phyloP scores from a whole-genome alignment of 352 stramenopile genomes.

The Phytophthora crassamura region DNA sequence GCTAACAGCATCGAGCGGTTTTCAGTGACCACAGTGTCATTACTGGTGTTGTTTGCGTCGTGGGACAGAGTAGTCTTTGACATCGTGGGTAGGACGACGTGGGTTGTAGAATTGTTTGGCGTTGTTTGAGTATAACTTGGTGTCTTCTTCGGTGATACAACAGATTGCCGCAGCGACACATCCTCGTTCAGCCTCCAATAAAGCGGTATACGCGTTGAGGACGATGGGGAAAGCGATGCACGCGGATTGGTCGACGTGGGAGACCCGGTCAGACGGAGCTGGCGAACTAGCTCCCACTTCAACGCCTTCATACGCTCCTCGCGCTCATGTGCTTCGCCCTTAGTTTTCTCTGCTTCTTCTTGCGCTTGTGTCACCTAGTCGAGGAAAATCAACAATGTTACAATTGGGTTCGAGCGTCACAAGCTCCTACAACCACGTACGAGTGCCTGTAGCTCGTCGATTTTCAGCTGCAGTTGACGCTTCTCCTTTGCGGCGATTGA shows the following conservation, averaged over 20 bases:
- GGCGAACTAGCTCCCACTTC: slow-evolving; percentile 79
- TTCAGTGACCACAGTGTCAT: background rate
- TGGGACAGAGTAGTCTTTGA: too few species aligned
- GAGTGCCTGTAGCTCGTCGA: slow-evolving; percentile 60
- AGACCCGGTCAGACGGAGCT: slow-evolving; percentile 42
- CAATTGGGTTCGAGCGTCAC: background rate
- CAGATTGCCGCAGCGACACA: slow-evolving; percentile 40
- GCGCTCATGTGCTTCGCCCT: slow-evolving; percentile 39
- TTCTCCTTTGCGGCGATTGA: slow-evolving; percentile 48
- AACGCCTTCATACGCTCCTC: slow-evolving; percentile 76
- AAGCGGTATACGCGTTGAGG: slow-evolving; percentile 44
- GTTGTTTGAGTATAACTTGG: background rate
- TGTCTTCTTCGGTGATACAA: slow-evolving; percentile 15
- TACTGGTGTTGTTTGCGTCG: too few species aligned
- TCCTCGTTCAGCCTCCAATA: slow-evolving; percentile 68
- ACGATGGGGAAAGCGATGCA: slow-evolving; percentile 21
- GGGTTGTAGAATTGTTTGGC: too few species aligned
- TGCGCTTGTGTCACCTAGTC: slow-evolving; percentile 55
- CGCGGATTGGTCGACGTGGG: slow-evolving; percentile 20
- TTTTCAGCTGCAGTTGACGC: slow-evolving; percentile 61
- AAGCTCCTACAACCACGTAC: slow-evolving; percentile 25
- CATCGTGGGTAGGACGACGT: too few species aligned
- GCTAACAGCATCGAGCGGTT: slow-evolving; percentile 4
- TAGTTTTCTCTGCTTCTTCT: slow-evolving; percentile 57
- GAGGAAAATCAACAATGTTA: background rate